Evolutionary conservation across 2,329 filamentous ascomycete species (phyloP).

Genomic region (Anthostomella pinea): DNA sequence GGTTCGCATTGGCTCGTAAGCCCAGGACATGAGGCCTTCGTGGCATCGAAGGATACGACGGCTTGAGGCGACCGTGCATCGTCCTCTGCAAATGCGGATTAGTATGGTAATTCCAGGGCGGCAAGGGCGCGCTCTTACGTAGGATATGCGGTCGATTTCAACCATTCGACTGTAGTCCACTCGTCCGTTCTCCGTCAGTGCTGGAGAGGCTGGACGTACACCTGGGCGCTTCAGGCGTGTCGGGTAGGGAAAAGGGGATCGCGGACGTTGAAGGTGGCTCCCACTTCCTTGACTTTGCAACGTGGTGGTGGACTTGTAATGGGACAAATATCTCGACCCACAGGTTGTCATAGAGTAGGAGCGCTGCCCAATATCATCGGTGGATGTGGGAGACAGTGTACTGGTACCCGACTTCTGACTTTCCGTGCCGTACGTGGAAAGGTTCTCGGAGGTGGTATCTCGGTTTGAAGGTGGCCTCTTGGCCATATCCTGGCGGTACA

Average conservation of each 20-base stretch:
- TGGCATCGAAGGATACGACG: conserved; percentile 34
- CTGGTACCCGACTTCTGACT: conserved; percentile 44
- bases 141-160: conserved; percentile 46
- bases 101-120: conserved; percentile 6
- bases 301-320: conserved; percentile 46
- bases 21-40: conserved; percentile 39
- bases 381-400: conserved; percentile 39
- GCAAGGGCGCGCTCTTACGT: conserved; percentile 33
- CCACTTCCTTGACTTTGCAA: conserved; percentile 46
- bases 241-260: conserved; percentile 59
- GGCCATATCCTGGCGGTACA: conserved; percentile 39
- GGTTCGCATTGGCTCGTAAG: conserved; percentile 39
- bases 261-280: conserved; percentile 46
- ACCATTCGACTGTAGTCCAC: conserved; percentile 51
- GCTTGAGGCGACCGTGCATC: conserved; percentile 41
- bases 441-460: conserved; percentile 53
- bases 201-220: conserved; percentile 47
- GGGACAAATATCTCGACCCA: conserved; percentile 44
- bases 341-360: conserved; percentile 56
- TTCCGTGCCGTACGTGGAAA: conserved; percentile 54
- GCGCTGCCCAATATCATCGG: conserved; percentile 42
- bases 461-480: conserved; percentile 46
- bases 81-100: conserved; percentile 38
- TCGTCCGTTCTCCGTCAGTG: conserved; percentile 44
- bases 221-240: conserved; percentile 55